Evolutionary conservation across 352 stramenopile species (phyloP), one percentile per base, ranked within the genome.

Genomic region (Pythium biforme): DNA sequence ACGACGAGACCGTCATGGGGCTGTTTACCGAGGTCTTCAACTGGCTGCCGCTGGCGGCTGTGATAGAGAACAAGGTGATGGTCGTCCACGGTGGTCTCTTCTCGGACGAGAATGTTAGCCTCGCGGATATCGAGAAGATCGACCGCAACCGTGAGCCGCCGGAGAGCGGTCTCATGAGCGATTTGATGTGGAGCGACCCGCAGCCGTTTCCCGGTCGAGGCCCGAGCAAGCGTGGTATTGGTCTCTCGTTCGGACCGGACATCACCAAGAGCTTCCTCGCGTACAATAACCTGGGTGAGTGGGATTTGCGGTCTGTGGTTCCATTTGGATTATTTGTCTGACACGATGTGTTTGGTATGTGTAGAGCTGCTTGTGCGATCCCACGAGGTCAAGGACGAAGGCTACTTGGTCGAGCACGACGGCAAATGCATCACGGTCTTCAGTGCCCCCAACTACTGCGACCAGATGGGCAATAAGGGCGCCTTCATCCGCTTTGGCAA

Each of bases 371-470:
- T 99, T 26, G 96, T 99, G 43, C 88, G 98, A 43, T 99, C 94
- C 55, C 98, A 99, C 77, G 98, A 99, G 76, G 97, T 99, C 47
- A 98, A 99, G 71, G 97, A 99, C 72, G 97, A 99, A 69, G 98
- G 98, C 23, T 99, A 99, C 75, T 78, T 99, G 55, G 94, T 99
- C 19, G 97, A 99, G 79, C 98, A 99, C 80, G 96, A 98, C 50
- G 97, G 97, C 54, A 98, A 99, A 72, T 99, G 97, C 62, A 99
- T 99, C 68, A 99, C 97, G 10, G 95, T 99, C 29, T 99, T 99
- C 71, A 98, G 86, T 27, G 98, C 98, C 40, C 97, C 98, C 12
- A 99, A 99, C 74, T 99, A 99, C 76, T 99, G 98, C 74, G 95
- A 98, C 66, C 90, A 97, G 59, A 99, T 99, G 96, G 97, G 97